Evolutionary conservation across 75 land plant species (phyloP).

Genomic region (Cunninghamia lanceolata): DNA sequence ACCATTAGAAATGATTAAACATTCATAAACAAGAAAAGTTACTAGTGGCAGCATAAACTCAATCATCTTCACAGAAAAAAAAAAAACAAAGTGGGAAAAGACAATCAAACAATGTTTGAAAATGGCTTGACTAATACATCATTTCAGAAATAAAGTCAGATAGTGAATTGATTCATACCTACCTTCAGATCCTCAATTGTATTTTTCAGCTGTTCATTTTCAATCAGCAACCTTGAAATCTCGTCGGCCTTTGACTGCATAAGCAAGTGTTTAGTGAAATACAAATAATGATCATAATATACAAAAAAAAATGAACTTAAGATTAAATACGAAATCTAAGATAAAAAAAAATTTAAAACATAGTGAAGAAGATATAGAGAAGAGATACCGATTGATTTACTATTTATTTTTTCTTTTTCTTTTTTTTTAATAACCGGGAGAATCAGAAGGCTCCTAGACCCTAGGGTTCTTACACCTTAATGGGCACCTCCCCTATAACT

Average conservation of each 20-base stretch:
- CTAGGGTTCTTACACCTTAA: too few species aligned
- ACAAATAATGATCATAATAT: background rate
- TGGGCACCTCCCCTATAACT: too few species aligned
- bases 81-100: background rate
- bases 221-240: constrained; percentile 82
- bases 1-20: background rate
- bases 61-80: background rate
- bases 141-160: background rate
- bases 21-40: background rate
- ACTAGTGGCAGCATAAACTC: background rate
- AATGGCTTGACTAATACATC: background rate
- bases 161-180: constrained; percentile 10
- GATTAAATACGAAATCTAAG: background rate
- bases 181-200: constrained; percentile 80
- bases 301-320: background rate
- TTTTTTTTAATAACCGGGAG: too few species aligned
- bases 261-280: background rate
- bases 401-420: too few species aligned
- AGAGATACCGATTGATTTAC: background rate
- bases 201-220: constrained; percentile 82
- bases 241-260: constrained; percentile 93
- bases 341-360: background rate
- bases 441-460: too few species aligned
- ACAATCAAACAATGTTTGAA: background rate
- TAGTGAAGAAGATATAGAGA: background rate